Conservation (phyloP, 2,329 filamentous ascomycete species). For the Pseudocercospora musae region DNA sequence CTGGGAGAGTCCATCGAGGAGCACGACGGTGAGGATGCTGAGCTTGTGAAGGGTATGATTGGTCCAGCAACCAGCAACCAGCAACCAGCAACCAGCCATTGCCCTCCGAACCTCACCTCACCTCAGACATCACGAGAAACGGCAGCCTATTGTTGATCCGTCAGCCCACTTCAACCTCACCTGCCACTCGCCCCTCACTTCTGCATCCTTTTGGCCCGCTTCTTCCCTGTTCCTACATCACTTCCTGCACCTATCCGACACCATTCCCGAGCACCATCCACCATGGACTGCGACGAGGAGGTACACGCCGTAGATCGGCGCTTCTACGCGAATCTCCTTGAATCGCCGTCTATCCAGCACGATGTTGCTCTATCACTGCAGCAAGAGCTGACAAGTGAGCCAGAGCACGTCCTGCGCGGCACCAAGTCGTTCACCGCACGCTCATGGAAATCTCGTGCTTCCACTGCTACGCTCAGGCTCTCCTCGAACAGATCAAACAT, state of each 20-base stretch:
- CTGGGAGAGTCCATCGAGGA: conserved; percentile 37
- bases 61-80: not conserved
- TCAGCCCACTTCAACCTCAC: conserved; percentile 10
- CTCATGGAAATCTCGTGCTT: conserved; percentile 34
- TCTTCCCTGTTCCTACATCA: not conserved
- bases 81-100: not conserved
- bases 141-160: conserved; percentile 2
- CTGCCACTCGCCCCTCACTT: not conserved
- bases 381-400: conserved; percentile 20
- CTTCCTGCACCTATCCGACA: conserved; percentile 2
- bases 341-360: not conserved
- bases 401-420: conserved; percentile 38
- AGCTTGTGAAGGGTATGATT: conserved; percentile 37
- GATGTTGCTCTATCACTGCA: not conserved
- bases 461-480: conserved; percentile 29
- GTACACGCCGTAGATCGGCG: conserved; percentile 3
- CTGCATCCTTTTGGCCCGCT: not conserved
- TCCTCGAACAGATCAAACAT: conserved; percentile 30
- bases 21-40: conserved; percentile 36
- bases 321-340: conserved; percentile 6
- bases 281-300: conserved; percentile 7
- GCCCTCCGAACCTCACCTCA: conserved; percentile 6
- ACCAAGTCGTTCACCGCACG: conserved; percentile 38
- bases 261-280: not conserved
- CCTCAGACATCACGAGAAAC: conserved; percentile 4